Conservation (phyloP, 2,329 filamentous ascomycete genomes). For the Ceratocystis papillata region DNA sequence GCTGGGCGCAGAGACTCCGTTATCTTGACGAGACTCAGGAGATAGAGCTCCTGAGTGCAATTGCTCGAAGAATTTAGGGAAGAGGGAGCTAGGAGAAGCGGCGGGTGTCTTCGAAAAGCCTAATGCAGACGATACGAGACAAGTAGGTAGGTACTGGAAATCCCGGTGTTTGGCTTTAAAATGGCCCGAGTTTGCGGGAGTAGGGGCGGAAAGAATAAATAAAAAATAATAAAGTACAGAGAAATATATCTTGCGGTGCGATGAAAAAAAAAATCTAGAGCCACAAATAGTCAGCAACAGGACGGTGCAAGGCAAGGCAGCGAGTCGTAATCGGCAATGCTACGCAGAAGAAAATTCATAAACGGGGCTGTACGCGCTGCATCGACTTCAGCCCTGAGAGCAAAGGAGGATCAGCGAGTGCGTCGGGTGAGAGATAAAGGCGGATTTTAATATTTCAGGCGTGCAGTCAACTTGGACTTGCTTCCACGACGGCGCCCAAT, state of each 20-base stretch:
- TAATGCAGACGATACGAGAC: background rate
- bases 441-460: background rate
- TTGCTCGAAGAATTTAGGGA: background rate
- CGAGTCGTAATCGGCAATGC: too few species aligned
- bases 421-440: background rate
- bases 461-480: too few species aligned
- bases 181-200: background rate
- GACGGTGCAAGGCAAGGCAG: background rate
- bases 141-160: background rate
- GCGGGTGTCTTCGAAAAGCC: slow-evolving; percentile 5
- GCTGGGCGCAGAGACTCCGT: slow-evolving; percentile 25
- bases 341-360: background rate
- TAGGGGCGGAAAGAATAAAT: slow-evolving; percentile 3
- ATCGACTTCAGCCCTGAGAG: background rate
- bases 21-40: slow-evolving; percentile 24
- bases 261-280: background rate
- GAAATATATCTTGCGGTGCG: slow-evolving; percentile 7
- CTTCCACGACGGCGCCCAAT: background rate
- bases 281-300: background rate
- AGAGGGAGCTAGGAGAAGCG: background rate
- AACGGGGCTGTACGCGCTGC: slow-evolving; percentile 1
- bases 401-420: background rate
- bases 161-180: background rate
- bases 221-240: background rate
- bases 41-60: slow-evolving; percentile 23